Base-by-base conservation (phyloP, 257 asterid species). In the Solanum medicagineum region DNA sequence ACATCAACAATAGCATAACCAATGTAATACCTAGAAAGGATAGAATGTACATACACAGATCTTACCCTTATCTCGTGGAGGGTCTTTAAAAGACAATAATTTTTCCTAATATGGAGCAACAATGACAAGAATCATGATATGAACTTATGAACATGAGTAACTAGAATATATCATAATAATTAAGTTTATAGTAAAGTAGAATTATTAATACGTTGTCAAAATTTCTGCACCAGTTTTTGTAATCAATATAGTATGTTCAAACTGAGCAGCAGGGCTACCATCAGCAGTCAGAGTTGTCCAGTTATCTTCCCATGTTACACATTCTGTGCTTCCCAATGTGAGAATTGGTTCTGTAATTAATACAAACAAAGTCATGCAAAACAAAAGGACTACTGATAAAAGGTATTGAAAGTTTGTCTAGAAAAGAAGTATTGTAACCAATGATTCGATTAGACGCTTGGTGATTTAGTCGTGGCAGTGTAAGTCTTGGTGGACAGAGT, bases 251-350 rank as follows among this genome's bases (percentile, higher is more conserved):
- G 99, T 95, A 74, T 96, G 99, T 90, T 96, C 99, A 60, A 96
- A 95, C 85, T 96, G 99, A 8, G 99, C 99, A 11, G 98, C 98
- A 36, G 97, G 98, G 90, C 95, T 90, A 83, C 99, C 98, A 89
- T 95, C 98, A 12, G 98, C 97, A 45, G 99, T 94, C 83, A 96
- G 93, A 79, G 97, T 93, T 69, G 99, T 96, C 99, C 98, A 96
- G 87, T 96, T 96, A 92, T 96, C 99, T 87, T 96, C 95, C 99
- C 99, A 95, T 24, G 98, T 95, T 83, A 91, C 71, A 90, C 97
- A 96, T 29, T 94, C 95, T 22, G 92, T 93, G 26, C 91, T 93
- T 90, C 99, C 98, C 91, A 94, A 68, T 69, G 98, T 94, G 75
- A 96, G 93, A 86, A 96, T 95, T 59, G 99, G 99, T 86, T 96